Evolutionary conservation across 768 basidiomycete genomes (phyloP).

Genomic region (Agaricus sinodeliciosus): DNA sequence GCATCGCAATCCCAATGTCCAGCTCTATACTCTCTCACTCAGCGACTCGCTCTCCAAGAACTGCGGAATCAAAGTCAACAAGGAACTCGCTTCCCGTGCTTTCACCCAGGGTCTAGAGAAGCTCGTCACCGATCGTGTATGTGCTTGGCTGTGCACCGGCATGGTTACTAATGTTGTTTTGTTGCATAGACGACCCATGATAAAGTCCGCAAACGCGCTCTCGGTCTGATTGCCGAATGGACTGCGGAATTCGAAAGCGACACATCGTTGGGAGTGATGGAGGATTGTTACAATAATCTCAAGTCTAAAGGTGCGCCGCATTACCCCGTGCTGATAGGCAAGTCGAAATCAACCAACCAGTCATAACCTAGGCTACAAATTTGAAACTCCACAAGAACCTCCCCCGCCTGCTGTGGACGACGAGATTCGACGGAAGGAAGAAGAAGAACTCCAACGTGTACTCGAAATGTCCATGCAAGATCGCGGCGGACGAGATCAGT

Average conservation of each 20-base stretch:
- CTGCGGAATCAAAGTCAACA: constrained; percentile 70
- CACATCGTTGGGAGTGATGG: constrained; percentile 80
- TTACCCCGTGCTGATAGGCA: background rate
- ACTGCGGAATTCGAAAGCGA: constrained; percentile 78
- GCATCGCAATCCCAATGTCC: constrained; percentile 95
- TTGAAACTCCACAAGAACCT: constrained; percentile 53
- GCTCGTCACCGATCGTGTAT: constrained; percentile 81
- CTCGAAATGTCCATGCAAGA: constrained; percentile 92
- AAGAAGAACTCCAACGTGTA: constrained; percentile 90
- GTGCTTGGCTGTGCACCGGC: constrained; percentile 15
- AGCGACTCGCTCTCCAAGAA: constrained; percentile 91
- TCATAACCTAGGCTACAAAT: constrained; percentile 56
- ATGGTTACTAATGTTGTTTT: constrained; percentile 3
- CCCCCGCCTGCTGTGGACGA: constrained; percentile 70
- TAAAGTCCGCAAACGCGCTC: constrained; percentile 73
- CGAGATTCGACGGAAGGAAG: constrained; percentile 76
- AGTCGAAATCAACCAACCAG: background rate
- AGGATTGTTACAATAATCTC: constrained; percentile 77
- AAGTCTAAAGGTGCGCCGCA: constrained; percentile 65
- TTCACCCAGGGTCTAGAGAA: constrained; percentile 89
- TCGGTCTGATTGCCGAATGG: constrained; percentile 77
- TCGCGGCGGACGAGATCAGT: constrained; percentile 68
- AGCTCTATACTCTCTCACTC: constrained; percentile 86
- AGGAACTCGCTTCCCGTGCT: constrained; percentile 83
- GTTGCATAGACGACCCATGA: constrained; percentile 75